Base-by-base conservation (phyloP, 805 yeast genomes). In the Lipomyces lipofer region DNA sequence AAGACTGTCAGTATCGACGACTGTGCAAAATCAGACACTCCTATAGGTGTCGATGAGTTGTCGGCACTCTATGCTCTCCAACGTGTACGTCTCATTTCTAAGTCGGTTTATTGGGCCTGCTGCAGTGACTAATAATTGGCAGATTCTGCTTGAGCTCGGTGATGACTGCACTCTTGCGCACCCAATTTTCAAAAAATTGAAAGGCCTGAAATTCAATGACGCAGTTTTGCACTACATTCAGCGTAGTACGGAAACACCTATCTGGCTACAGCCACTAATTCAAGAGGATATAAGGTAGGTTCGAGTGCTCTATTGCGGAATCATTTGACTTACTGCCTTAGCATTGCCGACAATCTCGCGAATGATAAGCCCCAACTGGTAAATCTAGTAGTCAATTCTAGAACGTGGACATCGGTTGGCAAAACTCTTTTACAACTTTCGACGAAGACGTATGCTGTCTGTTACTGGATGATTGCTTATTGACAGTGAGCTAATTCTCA, bases 11-110 rank as follows among this genome's bases (percentile, higher is more conserved):
- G n/a, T 6, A n/a, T 43, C 17, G 51, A 50, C 15, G 58, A 53
- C 19, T 40, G 21, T 17, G 21, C 29, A 7, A 24, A n/a, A 12
- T 19, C 48, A 2, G 52, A 53, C 13, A 43, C 30, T 8, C 48
- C 56, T 25, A 27, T 49, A n/a, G 52, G 53, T 1, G 29, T 58
- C 5, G 60, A 58, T 28, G 57, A 58, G 19, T 19, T 58, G 13
- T 52, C 53, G 15, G 59, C 56, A 3, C 32, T 58, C 6, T 47
- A n/a, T 24, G 46, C 47, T 17, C 42, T 57, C n/a, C 30, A 32
- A 24, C 24, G 42, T 13, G 58, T 54, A 30, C 13, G 27, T 32
- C 13, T 17, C 12, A n/a, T 12, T 22, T 27, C n/a, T 15, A 12
- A 12, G 13, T 43, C 22, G 22, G 40, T 17, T 15, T 13, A 4